Evolutionary conservation across 768 basidiomycete species (phyloP).

Genomic region (Sistotremastrum niveocremeum): DNA sequence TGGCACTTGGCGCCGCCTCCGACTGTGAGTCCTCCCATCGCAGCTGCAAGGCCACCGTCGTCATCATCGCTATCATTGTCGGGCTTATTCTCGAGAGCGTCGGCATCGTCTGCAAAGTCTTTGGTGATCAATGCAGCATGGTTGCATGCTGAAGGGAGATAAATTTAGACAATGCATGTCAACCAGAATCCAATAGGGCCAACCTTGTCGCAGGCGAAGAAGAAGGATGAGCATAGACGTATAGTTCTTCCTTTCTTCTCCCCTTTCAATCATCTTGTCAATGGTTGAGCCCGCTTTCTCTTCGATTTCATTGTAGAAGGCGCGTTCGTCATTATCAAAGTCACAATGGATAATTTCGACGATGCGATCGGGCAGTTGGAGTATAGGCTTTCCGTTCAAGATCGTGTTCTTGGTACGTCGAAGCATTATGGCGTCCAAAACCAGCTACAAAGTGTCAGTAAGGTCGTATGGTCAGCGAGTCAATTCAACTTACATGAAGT

Average conservation of each 20-base stretch:
- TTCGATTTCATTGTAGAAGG: slow-evolving; percentile 68
- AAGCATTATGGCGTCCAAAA: slow-evolving; percentile 81
- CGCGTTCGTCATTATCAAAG: slow-evolving; percentile 64
- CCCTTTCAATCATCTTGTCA: slow-evolving; percentile 49
- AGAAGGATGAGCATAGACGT: slow-evolving; percentile 58
- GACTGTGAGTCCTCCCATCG: slow-evolving; percentile 61
- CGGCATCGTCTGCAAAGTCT: slow-evolving; percentile 58
- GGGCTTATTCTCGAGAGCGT: slow-evolving; percentile 58
- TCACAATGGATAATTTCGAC: slow-evolving; percentile 61
- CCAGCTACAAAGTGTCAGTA: slow-evolving; percentile 32
- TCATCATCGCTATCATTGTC: slow-evolving; percentile 42
- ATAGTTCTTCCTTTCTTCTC: slow-evolving; percentile 42
- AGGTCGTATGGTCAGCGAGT: background rate
- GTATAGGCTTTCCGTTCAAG: slow-evolving; percentile 67
- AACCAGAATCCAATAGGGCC: slow-evolving; percentile 9
- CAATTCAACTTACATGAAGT: slow-evolving; percentile 41
- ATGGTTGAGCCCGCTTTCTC: slow-evolving; percentile 35
- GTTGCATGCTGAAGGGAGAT: slow-evolving; percentile 54
- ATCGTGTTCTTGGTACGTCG: slow-evolving; percentile 65
- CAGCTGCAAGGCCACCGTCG: slow-evolving; percentile 61
- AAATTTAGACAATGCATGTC: background rate
- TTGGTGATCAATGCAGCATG: slow-evolving; percentile 75
- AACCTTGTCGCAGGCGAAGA: slow-evolving; percentile 83
- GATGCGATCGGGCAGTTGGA: slow-evolving; percentile 64
- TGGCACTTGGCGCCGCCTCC: slow-evolving; percentile 49